These are phyloP conservation scores for Pleurostoma richardsiae DNA, from an alignment of 2,329 filamentous ascomycete species.

Conservation along the genomic window DNA sequence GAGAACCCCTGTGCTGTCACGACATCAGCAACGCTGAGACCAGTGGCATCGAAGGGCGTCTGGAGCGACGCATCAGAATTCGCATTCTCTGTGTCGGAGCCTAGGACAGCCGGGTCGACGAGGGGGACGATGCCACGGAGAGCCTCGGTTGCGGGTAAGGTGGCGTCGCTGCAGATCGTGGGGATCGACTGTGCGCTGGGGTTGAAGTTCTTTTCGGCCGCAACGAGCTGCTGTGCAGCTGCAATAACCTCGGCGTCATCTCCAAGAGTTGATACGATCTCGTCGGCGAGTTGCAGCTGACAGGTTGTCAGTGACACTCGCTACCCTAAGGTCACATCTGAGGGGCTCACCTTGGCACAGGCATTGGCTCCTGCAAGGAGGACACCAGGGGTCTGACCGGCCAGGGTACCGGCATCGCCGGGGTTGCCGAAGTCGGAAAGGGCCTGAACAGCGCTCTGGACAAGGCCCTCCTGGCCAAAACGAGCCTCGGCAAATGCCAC, in stretches of 20 bases:
- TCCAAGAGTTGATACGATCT: conserved; percentile 58
- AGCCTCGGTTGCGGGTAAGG: conserved; percentile 53
- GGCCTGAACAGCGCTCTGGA: conserved; percentile 48
- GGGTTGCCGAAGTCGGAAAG: conserved; percentile 50
- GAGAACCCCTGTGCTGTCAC: conserved; percentile 57
- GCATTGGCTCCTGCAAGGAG: conserved; percentile 62
- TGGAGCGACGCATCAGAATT: conserved; percentile 47
- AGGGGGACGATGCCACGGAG: conserved; percentile 64
- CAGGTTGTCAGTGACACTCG: conserved; percentile 11
- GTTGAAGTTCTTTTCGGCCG: conserved; percentile 71
- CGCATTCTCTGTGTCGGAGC: conserved; percentile 53
- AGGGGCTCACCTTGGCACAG: conserved; percentile 50
- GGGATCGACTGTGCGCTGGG: conserved; percentile 55
- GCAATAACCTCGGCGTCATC: conserved; percentile 53
- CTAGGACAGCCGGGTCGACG: conserved; percentile 59
- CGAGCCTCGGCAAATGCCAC: conserved; percentile 44
- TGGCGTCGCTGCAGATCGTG: conserved; percentile 58
- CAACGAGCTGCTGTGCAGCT: conserved; percentile 58
- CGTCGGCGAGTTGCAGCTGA: conserved; percentile 57
- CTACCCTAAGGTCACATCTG: not conserved
- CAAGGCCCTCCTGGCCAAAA: conserved; percentile 59
- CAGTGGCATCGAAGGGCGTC: conserved; percentile 51
- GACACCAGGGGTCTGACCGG: conserved; percentile 55
- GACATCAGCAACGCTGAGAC: conserved; percentile 62
- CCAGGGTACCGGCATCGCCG: conserved; percentile 59